A percentile compares a stretch with the other conserved stretches of the same genome.
These are phyloP conservation scores for Xylaria sp. DNA, from an alignment of 2,329 filamentous ascomycete species.

Conservation along the genomic window DNA sequence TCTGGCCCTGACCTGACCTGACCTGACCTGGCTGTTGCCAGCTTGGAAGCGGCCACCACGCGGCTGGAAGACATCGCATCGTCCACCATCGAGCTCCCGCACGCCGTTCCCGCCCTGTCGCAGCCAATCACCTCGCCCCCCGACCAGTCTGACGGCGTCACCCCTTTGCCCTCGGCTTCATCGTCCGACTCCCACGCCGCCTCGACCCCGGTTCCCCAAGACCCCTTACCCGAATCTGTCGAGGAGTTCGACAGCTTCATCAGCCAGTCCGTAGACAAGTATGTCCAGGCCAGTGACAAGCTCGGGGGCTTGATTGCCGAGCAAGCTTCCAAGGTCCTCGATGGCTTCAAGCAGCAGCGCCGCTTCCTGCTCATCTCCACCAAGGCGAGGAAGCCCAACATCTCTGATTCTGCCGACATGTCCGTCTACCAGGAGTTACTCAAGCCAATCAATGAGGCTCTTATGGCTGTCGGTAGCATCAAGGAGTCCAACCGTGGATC, in stretches of 20 bases:
- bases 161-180: conserved; percentile 55
- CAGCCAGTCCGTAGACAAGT: conserved; percentile 76
- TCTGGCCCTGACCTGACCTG: conserved; percentile 19
- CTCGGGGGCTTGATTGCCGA: conserved; percentile 82
- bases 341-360: conserved; percentile 84
- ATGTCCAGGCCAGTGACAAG: conserved; percentile 79
- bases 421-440: conserved; percentile 78
- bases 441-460: conserved; percentile 85
- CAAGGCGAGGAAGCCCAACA: conserved; percentile 90
- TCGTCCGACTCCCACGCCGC: conserved; percentile 37
- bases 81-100: conserved; percentile 71
- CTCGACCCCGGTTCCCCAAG: conserved; percentile 54
- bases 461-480: conserved; percentile 81
- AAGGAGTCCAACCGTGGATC: conserved; percentile 83
- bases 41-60: conserved; percentile 96
- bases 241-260: conserved; percentile 89
- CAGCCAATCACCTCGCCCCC: conserved; percentile 53
- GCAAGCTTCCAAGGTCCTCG: conserved; percentile 70
- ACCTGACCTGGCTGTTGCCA: conserved; percentile 63
- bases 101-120: conserved; percentile 59
- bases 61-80: conserved; percentile 95
- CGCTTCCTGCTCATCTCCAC: conserved; percentile 88
- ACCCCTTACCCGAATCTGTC: conserved; percentile 78
- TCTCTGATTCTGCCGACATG: conserved; percentile 64
- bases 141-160: conserved; percentile 48